Base-by-base conservation (phyloP, 1,139 yeast species). In the Blastobotrys arbuscula region DNA sequence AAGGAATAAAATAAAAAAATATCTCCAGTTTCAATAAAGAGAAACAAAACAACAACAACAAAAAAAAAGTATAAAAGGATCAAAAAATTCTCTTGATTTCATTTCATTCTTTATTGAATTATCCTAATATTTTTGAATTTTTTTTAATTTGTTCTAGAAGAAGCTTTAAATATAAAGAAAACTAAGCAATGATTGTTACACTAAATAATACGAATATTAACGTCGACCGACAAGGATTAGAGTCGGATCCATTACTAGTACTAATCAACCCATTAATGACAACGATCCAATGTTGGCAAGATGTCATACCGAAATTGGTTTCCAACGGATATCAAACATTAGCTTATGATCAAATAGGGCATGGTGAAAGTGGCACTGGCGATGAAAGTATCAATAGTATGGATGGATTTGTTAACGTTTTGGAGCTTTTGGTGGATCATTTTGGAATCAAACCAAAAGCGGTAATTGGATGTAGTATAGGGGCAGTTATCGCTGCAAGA, bases 321-420 rank as follows among this genome's bases (percentile, higher is more conserved):
- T 3, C 19, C 18, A 7, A 9, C 2, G 36, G 36, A 2, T 40
- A 40, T 24, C 43, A 30, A 40, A n/a, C 33, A 19, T 7, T 40
- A n/a, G 20, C 24, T 8, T 40, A 40, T 24, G 43, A 40, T 30
- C 43, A 40, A 40, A 19, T 40, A 4, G 43, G 43, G 16, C 43
- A 40, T 19, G 43, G 43, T n/a, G 43, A 21, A 12, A 39, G 33
- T n/a, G 31, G 9, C 13, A 7, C 23, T 2, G 13, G 19, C 10
- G 30, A 24, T 23, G 24, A 8, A 7, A 6, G 3, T 5, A 20
- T 16, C 16, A n/a, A 19, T 12, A 21, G 5, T 7, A 39, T 39
- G 30, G 31, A 39, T 15, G 31, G 31, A 2, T 23, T 39, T 5
- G 31, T 24, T 2, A 3, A 3, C 6, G 13, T 39, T 7, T 39